Evolutionary conservation across 768 basidiomycete species (phyloP), one percentile per base, ranked within the genome.

Genomic region (Tricholoma matsutake): DNA sequence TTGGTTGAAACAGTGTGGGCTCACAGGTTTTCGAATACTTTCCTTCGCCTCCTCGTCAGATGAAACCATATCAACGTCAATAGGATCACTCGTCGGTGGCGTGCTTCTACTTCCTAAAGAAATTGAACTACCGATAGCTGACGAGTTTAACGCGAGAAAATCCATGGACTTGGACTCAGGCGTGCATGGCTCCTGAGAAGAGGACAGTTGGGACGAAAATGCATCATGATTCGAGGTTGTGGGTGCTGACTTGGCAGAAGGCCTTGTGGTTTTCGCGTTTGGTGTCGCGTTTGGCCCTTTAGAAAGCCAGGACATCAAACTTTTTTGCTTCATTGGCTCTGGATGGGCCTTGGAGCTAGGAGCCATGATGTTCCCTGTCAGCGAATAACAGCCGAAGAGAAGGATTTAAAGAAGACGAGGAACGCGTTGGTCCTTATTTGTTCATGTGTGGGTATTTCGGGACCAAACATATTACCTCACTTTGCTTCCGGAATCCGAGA

Each of bases 41-140:
- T 68, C 65, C 18, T 71, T 68, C 25, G 77, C 74, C 20, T 80
- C 81, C 43, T 81, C 82, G 11, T 79, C 83, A 32, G 80, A 81
- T 7, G 79, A 79, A 54, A 86, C 63, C 85, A 91, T 86, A 68
- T 92, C 90, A 9, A 92, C 81, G 64, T 93, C 90, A 59, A 92
- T 83, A 29, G 83, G 79, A 63, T 92, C 89, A 64, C 90, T 92
- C 2, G 89, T 89, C 0, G 90, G 90, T 28, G 91, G 91, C 2
- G 89, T 90, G 63, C 79, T 87, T 55, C 77, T 78, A 18, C 75
- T 77, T 20, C 74, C 76, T 22, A 83, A 83, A 47, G 85, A 87
- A 16, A 79, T 67, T 5, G 74, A 71, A 63, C 73, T 73, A 18
- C 68, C 69, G 14, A 77, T 74, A 7, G 73, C 75, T 18, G 81